A percentile compares a stretch with the other conserved stretches of the same genome.
Conservation (phyloP, 2,329 filamentous ascomycete species). For the Aspergillus aculeatinus region DNA sequence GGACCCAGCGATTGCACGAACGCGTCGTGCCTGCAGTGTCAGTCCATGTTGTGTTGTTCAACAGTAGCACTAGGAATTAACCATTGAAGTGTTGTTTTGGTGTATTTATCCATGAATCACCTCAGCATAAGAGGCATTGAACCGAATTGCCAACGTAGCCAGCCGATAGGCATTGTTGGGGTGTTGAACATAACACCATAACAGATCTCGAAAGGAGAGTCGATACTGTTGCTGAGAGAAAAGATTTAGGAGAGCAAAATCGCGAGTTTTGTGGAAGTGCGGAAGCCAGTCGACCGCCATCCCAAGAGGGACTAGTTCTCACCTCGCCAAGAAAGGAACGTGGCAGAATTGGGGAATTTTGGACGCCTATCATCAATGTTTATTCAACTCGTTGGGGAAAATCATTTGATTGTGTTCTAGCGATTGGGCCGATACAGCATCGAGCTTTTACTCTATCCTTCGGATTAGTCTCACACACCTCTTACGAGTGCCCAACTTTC, state of each 20-base stretch:
- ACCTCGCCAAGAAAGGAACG: constrained; percentile 16
- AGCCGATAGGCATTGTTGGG: neutral
- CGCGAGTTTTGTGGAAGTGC: constrained; percentile 12
- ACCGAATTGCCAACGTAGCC: neutral
- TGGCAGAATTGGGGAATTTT: constrained; percentile 25
- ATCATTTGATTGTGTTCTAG: neutral
- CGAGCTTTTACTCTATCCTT: neutral
- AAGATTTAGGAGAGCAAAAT: constrained; percentile 8
- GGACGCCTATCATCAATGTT: constrained; percentile 13
- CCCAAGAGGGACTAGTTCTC: constrained; percentile 12
- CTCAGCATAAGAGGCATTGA: neutral
- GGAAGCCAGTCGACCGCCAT: constrained; percentile 20
- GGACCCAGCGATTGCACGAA: neutral
- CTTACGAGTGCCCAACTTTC: neutral
- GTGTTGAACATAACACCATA: neutral
- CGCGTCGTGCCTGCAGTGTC: neutral
- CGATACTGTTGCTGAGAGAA: neutral
- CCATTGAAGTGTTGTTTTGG: neutral
- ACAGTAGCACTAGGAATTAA: no score
- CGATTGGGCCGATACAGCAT: neutral
- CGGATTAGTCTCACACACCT: neutral
- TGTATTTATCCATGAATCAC: neutral
- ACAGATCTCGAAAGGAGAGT: neutral
- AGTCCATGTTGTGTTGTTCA: neutral
- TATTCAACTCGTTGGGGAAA: constrained; percentile 3